These are phyloP conservation scores for Hemileia vastatrix DNA, from an alignment of 1,284 basidiomycete genomes.

Conservation along the genomic window DNA sequence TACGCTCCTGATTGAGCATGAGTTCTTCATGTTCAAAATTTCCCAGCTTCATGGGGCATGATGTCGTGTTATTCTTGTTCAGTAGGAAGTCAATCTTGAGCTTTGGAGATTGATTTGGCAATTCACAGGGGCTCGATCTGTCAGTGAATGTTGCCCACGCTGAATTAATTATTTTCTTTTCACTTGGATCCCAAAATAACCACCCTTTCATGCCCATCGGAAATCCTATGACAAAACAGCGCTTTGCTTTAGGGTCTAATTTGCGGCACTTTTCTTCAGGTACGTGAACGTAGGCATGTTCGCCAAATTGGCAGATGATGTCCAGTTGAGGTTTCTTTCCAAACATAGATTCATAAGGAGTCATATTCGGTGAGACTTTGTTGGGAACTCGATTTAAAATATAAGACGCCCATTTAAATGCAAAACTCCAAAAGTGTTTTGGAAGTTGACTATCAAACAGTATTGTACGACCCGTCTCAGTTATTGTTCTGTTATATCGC, in stretches of 20 bases:
- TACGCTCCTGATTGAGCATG: too few species aligned
- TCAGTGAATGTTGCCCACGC: constrained; percentile 1
- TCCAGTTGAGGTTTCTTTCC: neutral
- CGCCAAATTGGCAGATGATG: neutral
- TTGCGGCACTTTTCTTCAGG: neutral
- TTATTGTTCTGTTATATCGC: neutral
- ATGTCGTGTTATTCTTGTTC: too few species aligned
- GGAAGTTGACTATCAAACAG: neutral
- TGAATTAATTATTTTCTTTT: neutral
- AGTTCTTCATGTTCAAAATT: too few species aligned
- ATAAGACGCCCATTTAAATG: neutral
- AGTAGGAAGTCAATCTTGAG: too few species aligned
- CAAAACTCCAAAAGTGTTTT: neutral
- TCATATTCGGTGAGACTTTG: neutral
- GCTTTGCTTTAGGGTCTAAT: neutral
- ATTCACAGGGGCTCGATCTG: too few species aligned
- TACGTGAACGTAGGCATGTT: neutral
- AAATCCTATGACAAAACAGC: neutral
- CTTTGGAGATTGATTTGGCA: too few species aligned
- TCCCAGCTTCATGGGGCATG: too few species aligned
- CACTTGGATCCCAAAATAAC: neutral
- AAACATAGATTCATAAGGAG: neutral
- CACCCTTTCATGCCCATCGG: neutral
- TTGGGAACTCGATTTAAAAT: neutral
- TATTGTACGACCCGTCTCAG: neutral